Base-by-base conservation (phyloP, 495 filamentous ascomycete species). In the Evernia prunastri region DNA sequence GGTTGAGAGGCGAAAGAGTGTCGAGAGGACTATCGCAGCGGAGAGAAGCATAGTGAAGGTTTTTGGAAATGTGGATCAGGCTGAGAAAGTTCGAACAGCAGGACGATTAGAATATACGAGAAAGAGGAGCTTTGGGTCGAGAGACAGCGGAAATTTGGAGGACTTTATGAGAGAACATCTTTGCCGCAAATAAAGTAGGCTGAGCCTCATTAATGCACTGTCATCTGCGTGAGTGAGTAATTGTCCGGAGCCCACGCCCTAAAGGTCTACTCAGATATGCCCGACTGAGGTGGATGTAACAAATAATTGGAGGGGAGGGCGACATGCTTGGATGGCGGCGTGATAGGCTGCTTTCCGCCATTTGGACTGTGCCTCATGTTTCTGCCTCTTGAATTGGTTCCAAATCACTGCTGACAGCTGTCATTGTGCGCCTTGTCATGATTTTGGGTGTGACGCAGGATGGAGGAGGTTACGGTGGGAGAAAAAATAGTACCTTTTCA, bases 1-100 rank as follows among this genome's bases (percentile, higher is more conserved):
- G 11, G 47, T 39, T 20, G 51, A 58, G 60, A 65, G 36, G 45
- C 39, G 49, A 20, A 57, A 23, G 43, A 45, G 43, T 9, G 54
- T 15, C 11, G 64, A 39, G 36, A 65, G 20, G 47, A 40, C 6
- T 9, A 33, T 3, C 31, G 45, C 17, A 33, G 40, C 23, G 12
- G 9, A 31, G 61, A 64, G 20, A 43, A 64, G 40, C 59, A 63
- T 63, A 1, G 15, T 43, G 4, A 43, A 20, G 15, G 4, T 23
- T 17, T 15, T 23, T 37, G 25, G 23, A 35, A 47, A 35, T 8
- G 23, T 0, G 18, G 18, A 33, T 20, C 27, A 23, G 20, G 40
- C 29, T 47, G 5, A 33, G 27, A 13, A 20, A 29, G 31, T 18
- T n/a, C 36, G 10, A 15, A 39, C 4, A 47, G n/a, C 31, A 31